phyloP scores from a whole-genome alignment of 2,329 filamentous ascomycete species.

The Exserohilum rostratum region DNA sequence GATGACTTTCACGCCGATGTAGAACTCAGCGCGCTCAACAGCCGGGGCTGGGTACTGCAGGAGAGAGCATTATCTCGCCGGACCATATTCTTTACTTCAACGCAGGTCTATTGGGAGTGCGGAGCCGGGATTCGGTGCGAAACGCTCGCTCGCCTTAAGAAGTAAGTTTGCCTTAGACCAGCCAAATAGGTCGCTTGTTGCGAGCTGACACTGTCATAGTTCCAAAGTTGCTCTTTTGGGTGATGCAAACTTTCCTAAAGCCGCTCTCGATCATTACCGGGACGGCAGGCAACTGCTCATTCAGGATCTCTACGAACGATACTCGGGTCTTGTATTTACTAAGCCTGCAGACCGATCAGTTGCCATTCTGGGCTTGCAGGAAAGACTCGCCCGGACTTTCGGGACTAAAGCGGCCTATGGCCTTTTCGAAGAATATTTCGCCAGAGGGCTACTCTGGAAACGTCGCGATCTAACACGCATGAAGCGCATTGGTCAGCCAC shows the following conservation, averaged over 20 bases:
- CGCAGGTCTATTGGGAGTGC: constrained; percentile 27
- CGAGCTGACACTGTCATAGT: constrained; percentile 3
- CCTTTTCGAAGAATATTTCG: constrained; percentile 19
- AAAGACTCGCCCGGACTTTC: constrained; percentile 14
- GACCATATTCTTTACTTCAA: constrained; percentile 28
- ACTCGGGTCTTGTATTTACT: constrained; percentile 19
- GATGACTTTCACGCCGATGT: constrained; percentile 21
- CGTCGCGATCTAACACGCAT: constrained; percentile 6
- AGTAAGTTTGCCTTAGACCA: constrained; percentile 13
- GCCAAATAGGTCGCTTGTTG: too few relatives aligned
- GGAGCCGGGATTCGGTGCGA: constrained; percentile 24
- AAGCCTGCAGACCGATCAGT: constrained; percentile 16
- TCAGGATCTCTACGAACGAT: constrained; percentile 9
- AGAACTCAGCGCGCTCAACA: constrained; percentile 20
- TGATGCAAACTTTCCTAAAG: constrained; percentile 19
- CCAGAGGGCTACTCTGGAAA: constrained; percentile 26
- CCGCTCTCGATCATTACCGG: background rate
- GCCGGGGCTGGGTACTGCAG: constrained; percentile 28
- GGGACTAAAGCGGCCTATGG: constrained; percentile 18
- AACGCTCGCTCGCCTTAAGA: constrained; percentile 15
- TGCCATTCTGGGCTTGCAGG: constrained; percentile 23
- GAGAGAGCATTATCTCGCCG: constrained; percentile 21
- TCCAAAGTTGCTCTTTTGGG: background rate
- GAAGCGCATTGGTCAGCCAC: constrained; percentile 10
- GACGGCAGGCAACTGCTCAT: background rate